phyloP scores from a whole-genome alignment of 139 green algal genomes.

The Ettlia oleoabundans region DNA sequence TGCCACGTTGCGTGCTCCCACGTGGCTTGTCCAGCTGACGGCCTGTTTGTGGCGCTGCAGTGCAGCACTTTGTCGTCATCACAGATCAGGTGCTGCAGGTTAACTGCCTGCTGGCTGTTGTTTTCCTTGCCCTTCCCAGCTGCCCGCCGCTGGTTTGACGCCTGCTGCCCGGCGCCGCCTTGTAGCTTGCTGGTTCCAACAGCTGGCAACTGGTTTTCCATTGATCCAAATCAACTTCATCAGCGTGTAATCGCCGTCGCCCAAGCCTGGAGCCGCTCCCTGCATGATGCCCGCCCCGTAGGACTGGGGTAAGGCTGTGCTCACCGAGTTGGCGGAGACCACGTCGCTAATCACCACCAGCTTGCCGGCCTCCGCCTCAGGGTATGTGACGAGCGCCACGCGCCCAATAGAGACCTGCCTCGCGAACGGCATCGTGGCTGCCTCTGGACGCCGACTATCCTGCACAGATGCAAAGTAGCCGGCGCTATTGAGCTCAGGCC shows the following conservation, averaged over 20 bases:
- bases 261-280: background rate
- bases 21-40: no score
- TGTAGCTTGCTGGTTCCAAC: no score
- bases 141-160: no score
- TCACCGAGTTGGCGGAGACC: constrained; percentile 95
- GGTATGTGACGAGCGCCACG: constrained; percentile 89
- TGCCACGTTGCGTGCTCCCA: no score
- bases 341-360: constrained; percentile 69
- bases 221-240: no score
- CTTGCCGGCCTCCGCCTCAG: constrained; percentile 65
- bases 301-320: background rate
- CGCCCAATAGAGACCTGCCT: constrained; percentile 95
- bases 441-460: background rate
- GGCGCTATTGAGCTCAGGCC: background rate
- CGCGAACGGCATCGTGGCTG: constrained; percentile 85
- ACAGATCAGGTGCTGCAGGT: background rate
- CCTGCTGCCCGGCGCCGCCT: no score
- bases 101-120: no score
- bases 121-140: no score
- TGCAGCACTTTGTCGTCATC: background rate
- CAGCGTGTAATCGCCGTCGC: no score
- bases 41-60: no score
- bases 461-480: background rate
- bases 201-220: no score
- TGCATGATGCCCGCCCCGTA: background rate